Base-by-base conservation (phyloP, 2,329 filamentous ascomycete genomes). In the Fusarium nelsonii region DNA sequence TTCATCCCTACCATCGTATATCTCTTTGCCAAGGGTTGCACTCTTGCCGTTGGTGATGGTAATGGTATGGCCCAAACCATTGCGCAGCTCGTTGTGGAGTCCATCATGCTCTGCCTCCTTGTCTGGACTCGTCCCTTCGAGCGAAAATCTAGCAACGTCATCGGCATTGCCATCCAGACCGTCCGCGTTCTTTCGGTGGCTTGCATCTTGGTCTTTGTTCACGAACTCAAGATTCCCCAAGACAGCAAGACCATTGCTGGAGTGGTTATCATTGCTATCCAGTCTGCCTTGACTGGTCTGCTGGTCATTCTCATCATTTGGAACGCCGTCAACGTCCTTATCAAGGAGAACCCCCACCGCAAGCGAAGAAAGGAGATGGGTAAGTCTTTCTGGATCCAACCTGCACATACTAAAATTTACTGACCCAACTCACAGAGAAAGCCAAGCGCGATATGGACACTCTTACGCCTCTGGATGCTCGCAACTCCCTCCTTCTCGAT, bases 171-270 rank as follows among this genome's bases (percentile, higher is more conserved):
- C 75, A 97, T 98, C 74, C 93, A 97, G 79, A 85, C 92, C 37
- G 93, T 97, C 18, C 92, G 96, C 43, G 91, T 97, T 14, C 82
- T 97, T 51, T 97, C 95, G 0, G 92, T 97, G 8, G 86, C 88
- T 56, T 97, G 94, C 81, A 93, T 98, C 73, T 82, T 99, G 70
- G 85, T 98, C 52, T 99, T 98, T 74, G 95, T 98, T 30, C 92
- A 98, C 77, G 91, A 98, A 81, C 89, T 99, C 55, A 92, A 92
- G 59, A 91, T 99, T 72, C 87, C 90, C 8, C 91, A 97, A 79
- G 97, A 94, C 11, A 97, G 95, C 11, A 93, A 97, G 83, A 98
- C 96, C 0, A 88, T 98, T 50, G 95, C 93, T 16, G 96, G 96
- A 57, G 88, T 98, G n/a, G 92, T 94, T 16, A 86, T 99, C 62